A percentile compares a stretch with the other conserved stretches of the same genome.
Conservation (phyloP, 441 rosid genomes). For the Pelargonium citronellum region DNA sequence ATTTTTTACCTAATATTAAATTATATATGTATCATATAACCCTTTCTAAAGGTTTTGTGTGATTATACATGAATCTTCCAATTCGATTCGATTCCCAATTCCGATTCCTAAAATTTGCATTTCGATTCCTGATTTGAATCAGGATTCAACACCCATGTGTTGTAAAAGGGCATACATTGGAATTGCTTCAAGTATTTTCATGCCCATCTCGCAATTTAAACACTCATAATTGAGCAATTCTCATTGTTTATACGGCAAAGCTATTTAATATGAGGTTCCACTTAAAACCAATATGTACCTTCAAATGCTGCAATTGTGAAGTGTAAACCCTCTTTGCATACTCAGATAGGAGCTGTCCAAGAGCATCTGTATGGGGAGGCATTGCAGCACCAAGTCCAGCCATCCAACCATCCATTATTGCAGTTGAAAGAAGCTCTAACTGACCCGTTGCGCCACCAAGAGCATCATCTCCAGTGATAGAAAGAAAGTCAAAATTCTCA, state of each 20-base stretch:
- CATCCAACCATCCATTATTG: slow-evolving; percentile 99
- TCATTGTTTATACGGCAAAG: slow-evolving; percentile 8
- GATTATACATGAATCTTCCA: too few species aligned
- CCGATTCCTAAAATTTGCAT: too few species aligned
- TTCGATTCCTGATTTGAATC: too few species aligned
- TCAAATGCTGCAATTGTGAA: slow-evolving; percentile 94
- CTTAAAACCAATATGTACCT: slow-evolving; percentile 42
- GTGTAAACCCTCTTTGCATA: slow-evolving; percentile 87
- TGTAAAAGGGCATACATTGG: too few species aligned
- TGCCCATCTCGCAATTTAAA: too few species aligned
- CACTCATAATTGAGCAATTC: too few species aligned
- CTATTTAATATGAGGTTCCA: slow-evolving; percentile 4
- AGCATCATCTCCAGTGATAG: slow-evolving; percentile 77
- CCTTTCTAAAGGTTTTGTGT: too few species aligned
- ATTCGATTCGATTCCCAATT: too few species aligned
- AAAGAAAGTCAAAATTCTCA: slow-evolving; percentile 88
- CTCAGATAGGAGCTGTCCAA: slow-evolving; percentile 91
- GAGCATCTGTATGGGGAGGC: slow-evolving; percentile 97
- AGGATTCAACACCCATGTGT: too few species aligned
- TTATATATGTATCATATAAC: too few species aligned
- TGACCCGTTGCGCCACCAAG: slow-evolving; percentile 83
- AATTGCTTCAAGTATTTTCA: too few species aligned
- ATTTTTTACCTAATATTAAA: too few species aligned
- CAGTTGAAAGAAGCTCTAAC: slow-evolving; percentile 96
- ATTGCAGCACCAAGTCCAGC: slow-evolving; percentile 97